These are phyloP conservation scores for Litsea cubeba DNA, from an alignment of 164 flowering plant species.

Conservation along the genomic window DNA sequence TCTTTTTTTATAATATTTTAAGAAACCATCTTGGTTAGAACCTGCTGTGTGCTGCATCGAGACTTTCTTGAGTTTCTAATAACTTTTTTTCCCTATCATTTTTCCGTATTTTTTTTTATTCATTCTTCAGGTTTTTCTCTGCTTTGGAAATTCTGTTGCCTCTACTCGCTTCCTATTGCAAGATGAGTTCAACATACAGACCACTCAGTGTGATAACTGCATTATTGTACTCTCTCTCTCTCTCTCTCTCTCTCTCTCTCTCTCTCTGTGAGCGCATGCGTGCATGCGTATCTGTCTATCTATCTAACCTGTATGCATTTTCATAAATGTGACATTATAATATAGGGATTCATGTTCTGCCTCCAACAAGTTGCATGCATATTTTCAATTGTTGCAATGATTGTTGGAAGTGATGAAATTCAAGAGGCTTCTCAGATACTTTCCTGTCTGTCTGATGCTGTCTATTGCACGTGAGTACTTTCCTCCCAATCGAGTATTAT, in stretches of 20 bases:
- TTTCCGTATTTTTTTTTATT: background rate
- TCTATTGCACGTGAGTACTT: conserved; percentile 50
- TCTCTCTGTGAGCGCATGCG: no score
- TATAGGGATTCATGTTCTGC: conserved; percentile 64
- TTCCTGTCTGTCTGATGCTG: conserved; percentile 40
- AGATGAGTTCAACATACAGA: conserved; percentile 78
- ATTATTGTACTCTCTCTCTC: conserved; percentile 53
- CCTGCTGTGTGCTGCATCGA: background rate
- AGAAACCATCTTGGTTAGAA: background rate
- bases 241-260: conserved; percentile 7
- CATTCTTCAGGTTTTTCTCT: conserved; percentile 44
- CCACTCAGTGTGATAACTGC: conserved; percentile 76
- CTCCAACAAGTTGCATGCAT: conserved; percentile 69
- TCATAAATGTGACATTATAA: background rate
- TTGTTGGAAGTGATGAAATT: conserved; percentile 44
- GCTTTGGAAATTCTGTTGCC: conserved; percentile 68
- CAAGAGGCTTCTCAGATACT: conserved; percentile 42
- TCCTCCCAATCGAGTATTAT: background rate
- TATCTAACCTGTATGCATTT: background rate
- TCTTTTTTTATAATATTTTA: no score
- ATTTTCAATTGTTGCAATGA: conserved; percentile 43
- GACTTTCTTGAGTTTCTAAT: background rate
- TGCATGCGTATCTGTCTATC: background rate
- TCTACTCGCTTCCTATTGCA: conserved; percentile 73
- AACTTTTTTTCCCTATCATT: no score